Evolutionary conservation across 1,284 basidiomycete genomes (phyloP), one percentile per base, ranked within the genome.

Genomic region (Cryptococcus amylolentus): DNA sequence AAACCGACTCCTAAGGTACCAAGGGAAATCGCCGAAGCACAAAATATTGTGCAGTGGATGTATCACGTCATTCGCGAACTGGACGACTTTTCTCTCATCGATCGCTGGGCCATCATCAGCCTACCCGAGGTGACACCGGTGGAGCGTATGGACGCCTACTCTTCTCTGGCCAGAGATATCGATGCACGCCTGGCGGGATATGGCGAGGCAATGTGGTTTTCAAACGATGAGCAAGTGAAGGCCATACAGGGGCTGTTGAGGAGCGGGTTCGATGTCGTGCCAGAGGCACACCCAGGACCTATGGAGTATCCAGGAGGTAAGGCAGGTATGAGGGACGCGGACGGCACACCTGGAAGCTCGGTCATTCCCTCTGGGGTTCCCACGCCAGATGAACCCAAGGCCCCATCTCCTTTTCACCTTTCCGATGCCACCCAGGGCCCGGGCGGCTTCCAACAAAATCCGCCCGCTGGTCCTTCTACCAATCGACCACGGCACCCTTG

Each of bases 11-110:
- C 31, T 26, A 46, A 35, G n/a, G 28, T 42, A 18, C 43, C 51
- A 6, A 26, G 14, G 5, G 16, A 23, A 12, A 44, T 62, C 26
- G 40, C 52, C 4, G 51, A 55, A 20, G 68, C 60, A 6, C 62
- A 64, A 43, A 51, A 64, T 14, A 56, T 68, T 38, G 27, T 66
- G 7, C 58, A 64, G 42, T 67, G 66, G 65, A 50, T 71, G 7
- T 69, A 60, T 31, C 52, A 52, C 6, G 49, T 63, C 12, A 38
- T 69, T 23, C 27, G 45, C 9, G 56, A 68, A 28, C 51, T 66
- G 16, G 52, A 48, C 2, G 27, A 51, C 5, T 35, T 37, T 4
- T 40, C 39, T 12, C 48, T 58, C 16, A 27, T 62, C 8, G 40
- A 38, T 8, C 48, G 35, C 26, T 71, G 69, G 69, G 66, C 52